Evolutionary conservation across 2,329 filamentous ascomycete genomes (phyloP), one percentile per base, ranked within the genome.

Genomic region (Trichoderma sp.): DNA sequence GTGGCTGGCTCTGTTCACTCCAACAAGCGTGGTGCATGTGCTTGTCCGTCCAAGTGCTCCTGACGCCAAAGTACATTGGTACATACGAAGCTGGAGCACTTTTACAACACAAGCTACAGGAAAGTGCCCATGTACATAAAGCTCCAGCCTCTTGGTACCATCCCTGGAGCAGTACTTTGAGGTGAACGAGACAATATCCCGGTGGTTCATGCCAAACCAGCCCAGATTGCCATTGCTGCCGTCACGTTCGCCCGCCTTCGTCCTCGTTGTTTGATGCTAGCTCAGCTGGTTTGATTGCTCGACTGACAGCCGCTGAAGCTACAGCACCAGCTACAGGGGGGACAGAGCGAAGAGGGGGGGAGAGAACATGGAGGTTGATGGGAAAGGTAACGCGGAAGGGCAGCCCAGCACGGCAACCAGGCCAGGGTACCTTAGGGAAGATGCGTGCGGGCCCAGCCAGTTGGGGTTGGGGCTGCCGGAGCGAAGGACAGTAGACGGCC

Each of bases 381-480:
- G 39, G 34, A 57, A 51, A 28, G 48, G 48, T 24, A 51, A 48
- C 45, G 21, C 26, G 21, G 50, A 34, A 52, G 24, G 54, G 34
- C 34, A n/a, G 34, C 34, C 10, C 34, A 39, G 17, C 21, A 24
- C n/a, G 54, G 28, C 1, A 30, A 7, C n/a, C 52, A n/a, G 52
- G 52, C 9, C 12, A 34, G 30, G 30, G 30, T n/a, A n/a, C n/a
- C n/a, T n/a, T n/a, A 30, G 30, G 26, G 28, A 30, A 7, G 30
- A 34, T 34, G 30, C 30, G 30, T 34, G 30, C 30, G 30, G 30
- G 30, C 30, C 52, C 26, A n/a, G 54, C 52, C 39, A 61, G n/a
- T n/a, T n/a, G n/a, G n/a, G n/a, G 58, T 61, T 61, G 58, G 51
- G 47, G 58, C 58, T 61, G 47, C 48, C 39, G n/a, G 43, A 41